Evolutionary conservation across 768 basidiomycete species (phyloP), one percentile per base, ranked within the genome.

Genomic region (Leccinum pellstonianum): DNA sequence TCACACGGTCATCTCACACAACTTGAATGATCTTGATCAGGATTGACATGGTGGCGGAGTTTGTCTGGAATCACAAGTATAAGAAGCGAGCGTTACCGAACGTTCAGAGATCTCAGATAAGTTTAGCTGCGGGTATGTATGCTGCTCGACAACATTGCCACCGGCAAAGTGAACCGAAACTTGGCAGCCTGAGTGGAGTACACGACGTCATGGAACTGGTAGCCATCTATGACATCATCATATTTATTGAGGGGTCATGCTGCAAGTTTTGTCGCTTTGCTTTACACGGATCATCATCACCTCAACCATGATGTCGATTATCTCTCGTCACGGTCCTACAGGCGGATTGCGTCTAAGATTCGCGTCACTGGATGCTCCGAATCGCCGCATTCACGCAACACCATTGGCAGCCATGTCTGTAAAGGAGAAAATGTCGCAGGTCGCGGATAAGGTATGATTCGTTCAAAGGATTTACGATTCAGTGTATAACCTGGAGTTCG

Each of bases 341-440:
- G 48, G 58, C 29, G 49, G 29, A 38, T 23, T 56, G 21, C 35
- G 46, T 51, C 2, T 35, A 47, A 19, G 11, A 47, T 51, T 29
- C 5, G 49, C 31, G 12, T 46, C 38, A 17, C 8, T 25, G 27
- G 12, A 38, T 48, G 69, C n/a, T 43, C n/a, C 41, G 41, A 43
- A 72, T 46, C 61, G 69, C 10, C 58, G 57, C 19, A 67, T 79
- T 62, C 70, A 74, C 56, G 58, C 65, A 9, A 72, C 79, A 35
- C 71, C 75, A 2, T 46, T 62, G 7, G 65, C 69, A 14, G 61
- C 63, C 11, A 77, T 76, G 66, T 71, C 75, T 2, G 70, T 76
- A 17, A 75, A 74, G n/a, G 78, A 79, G 37, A 76, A 73, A 58
- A 73, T 77, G 52, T 68, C 75, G 31, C 74, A 77, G 35, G 71